Evolutionary conservation across 495 filamentous ascomycete species (phyloP).

Genomic region (Penicillium cosmopolitanum): DNA sequence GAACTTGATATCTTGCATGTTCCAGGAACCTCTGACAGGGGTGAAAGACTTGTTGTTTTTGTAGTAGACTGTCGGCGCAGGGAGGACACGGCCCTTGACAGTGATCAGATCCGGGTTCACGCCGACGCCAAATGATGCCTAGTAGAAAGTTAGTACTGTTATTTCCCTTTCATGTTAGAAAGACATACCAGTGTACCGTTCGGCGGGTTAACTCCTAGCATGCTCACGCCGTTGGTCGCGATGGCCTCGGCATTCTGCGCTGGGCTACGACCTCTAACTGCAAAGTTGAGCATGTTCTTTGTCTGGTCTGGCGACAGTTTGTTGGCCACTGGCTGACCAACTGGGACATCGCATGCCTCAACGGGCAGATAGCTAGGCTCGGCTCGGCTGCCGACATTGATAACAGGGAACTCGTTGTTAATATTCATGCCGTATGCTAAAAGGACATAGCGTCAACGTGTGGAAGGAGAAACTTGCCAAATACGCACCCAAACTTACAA

Average conservation of each 20-base stretch:
- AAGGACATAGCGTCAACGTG: neutral
- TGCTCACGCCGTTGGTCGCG: conserved; percentile 51
- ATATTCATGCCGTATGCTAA: conserved; percentile 44
- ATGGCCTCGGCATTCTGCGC: conserved; percentile 69
- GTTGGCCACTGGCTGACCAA: conserved; percentile 64
- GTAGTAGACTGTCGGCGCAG: conserved; percentile 58
- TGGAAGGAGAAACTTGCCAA: neutral
- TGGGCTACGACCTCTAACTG: conserved; percentile 60
- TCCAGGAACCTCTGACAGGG: conserved; percentile 53
- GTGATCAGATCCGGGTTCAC: conserved; percentile 61
- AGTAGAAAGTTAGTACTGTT: conserved; percentile 1
- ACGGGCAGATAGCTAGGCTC: conserved; percentile 68
- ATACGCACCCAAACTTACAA: conserved; percentile 34
- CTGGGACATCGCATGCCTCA: conserved; percentile 65
- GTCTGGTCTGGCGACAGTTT: conserved; percentile 63
- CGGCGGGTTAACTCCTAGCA: conserved; percentile 48
- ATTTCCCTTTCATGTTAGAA: neutral
- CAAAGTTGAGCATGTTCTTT: conserved; percentile 66
- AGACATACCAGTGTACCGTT: conserved; percentile 34
- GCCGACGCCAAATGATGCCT: conserved; percentile 59
- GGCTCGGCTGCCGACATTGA: conserved; percentile 67
- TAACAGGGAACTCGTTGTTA: conserved; percentile 55
- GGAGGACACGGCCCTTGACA: conserved; percentile 65
- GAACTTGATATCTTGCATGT: conserved; percentile 54
- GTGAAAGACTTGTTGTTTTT: conserved; percentile 29